Evolutionary conservation across 2,329 filamentous ascomycete species (phyloP).

Genomic region (Pseudogymnoascus sp.): DNA sequence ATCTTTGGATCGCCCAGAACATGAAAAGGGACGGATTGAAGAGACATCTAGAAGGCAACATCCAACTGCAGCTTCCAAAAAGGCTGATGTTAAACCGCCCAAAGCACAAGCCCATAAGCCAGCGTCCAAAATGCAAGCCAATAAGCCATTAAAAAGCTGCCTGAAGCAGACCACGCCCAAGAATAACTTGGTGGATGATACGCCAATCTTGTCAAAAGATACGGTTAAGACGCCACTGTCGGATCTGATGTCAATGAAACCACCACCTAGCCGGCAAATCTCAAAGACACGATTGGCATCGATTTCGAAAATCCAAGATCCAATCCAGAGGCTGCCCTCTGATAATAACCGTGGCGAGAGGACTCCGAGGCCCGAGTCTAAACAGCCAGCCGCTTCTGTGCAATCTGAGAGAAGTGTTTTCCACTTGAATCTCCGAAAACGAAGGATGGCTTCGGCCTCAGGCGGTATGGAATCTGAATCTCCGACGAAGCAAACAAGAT

Average conservation of each 20-base stretch:
- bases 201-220: neutral
- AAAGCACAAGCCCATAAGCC: neutral
- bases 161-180: neutral
- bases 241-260: slow-evolving; percentile 15
- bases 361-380: neutral
- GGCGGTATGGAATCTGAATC: neutral
- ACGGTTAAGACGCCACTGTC: neutral
- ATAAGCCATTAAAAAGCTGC: neutral
- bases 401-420: neutral
- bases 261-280: slow-evolving; percentile 14
- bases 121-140: neutral
- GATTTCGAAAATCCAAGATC: neutral
- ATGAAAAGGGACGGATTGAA: neutral
- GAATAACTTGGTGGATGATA: neutral
- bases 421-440: neutral
- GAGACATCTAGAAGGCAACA: neutral
- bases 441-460: neutral
- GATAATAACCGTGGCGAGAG: neutral
- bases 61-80: neutral
- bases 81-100: neutral
- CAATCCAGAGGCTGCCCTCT: neutral
- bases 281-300: neutral
- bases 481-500: neutral
- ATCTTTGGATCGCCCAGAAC: neutral
- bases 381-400: neutral